Conservation (phyloP, 169 alveolate genomes). For the Eimeria tenella region DNA sequence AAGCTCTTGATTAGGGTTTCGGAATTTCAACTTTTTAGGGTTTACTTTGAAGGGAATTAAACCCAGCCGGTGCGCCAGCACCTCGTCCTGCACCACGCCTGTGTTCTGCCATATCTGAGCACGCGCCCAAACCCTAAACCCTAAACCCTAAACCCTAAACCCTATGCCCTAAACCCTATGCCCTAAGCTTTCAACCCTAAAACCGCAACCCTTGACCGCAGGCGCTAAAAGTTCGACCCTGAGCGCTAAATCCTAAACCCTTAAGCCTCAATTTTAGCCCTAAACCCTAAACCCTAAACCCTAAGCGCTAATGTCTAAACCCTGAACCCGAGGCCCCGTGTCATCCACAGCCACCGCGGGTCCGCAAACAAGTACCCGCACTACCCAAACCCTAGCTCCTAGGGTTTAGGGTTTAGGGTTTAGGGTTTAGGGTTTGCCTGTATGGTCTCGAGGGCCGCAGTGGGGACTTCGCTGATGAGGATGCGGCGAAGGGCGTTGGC, state of each 20-base stretch:
- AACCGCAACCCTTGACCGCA: not conserved
- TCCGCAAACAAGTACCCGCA: too few species aligned
- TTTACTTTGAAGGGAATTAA: slow-evolving; percentile 97
- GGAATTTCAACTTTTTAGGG: slow-evolving; percentile 93
- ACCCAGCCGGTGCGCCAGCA: slow-evolving; percentile 98
- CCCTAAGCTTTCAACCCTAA: not conserved
- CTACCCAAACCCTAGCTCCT: too few species aligned
- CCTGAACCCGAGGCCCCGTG: not conserved
- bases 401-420: not conserved
- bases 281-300: not conserved
- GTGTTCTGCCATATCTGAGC: slow-evolving; percentile 86
- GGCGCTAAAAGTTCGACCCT: not conserved
- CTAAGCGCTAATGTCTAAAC: not conserved
- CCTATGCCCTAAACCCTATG: not conserved
- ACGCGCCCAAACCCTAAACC: not conserved
- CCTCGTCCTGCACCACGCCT: slow-evolving; percentile 98
- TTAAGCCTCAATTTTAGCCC: not conserved
- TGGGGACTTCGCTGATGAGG: slow-evolving; percentile 95
- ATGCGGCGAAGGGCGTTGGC: slow-evolving; percentile 95
- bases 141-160: slow-evolving; percentile 11
- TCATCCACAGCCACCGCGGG: too few species aligned
- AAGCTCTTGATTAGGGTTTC: slow-evolving; percentile 80
- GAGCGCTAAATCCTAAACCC: not conserved
- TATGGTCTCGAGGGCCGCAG: slow-evolving; percentile 94
- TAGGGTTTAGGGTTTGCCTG: slow-evolving; percentile 30